Conservation (phyloP, 768 basidiomycete species). For the Strobilomyces echinocephalus region DNA sequence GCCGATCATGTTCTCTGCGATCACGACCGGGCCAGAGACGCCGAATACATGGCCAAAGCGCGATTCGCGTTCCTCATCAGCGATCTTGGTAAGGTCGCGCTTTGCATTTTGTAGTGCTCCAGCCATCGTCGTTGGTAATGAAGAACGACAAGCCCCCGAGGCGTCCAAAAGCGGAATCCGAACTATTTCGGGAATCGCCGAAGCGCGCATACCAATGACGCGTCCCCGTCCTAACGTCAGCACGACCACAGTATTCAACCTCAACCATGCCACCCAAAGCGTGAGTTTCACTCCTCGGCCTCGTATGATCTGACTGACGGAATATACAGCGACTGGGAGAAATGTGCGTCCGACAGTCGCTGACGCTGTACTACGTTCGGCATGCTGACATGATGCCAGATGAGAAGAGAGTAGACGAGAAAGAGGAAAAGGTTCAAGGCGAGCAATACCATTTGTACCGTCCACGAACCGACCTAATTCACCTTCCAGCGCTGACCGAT, state of each 20-base stretch:
- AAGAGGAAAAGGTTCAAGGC: constrained; percentile 91
- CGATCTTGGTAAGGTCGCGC: constrained; percentile 80
- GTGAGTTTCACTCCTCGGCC: constrained; percentile 46
- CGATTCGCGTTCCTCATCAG: constrained; percentile 86
- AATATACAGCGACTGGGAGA: constrained; percentile 87
- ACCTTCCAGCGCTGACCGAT: constrained; percentile 77
- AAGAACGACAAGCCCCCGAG: neutral
- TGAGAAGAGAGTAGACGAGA: constrained; percentile 81
- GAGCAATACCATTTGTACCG: constrained; percentile 23
- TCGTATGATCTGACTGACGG: constrained; percentile 7
- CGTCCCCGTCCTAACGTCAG: constrained; percentile 28
- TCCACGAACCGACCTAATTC: constrained; percentile 1
- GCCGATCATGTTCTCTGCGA: constrained; percentile 92
- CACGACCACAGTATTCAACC: constrained; percentile 20
- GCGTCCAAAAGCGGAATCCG: constrained; percentile 27
- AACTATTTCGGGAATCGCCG: constrained; percentile 26
- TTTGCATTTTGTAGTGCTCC: constrained; percentile 91
- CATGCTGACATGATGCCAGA: constrained; percentile 40
- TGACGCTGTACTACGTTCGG: constrained; percentile 1
- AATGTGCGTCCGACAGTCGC: constrained; percentile 54
- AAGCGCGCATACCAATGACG: constrained; percentile 33
- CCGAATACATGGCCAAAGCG: constrained; percentile 86
- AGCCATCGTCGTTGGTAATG: constrained; percentile 57
- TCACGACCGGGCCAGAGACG: constrained; percentile 97
- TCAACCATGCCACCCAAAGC: constrained; percentile 87